Evolutionary conservation across 768 basidiomycete genomes (phyloP), one percentile per base, ranked within the genome.

Genomic region (Amanita jacksonii): DNA sequence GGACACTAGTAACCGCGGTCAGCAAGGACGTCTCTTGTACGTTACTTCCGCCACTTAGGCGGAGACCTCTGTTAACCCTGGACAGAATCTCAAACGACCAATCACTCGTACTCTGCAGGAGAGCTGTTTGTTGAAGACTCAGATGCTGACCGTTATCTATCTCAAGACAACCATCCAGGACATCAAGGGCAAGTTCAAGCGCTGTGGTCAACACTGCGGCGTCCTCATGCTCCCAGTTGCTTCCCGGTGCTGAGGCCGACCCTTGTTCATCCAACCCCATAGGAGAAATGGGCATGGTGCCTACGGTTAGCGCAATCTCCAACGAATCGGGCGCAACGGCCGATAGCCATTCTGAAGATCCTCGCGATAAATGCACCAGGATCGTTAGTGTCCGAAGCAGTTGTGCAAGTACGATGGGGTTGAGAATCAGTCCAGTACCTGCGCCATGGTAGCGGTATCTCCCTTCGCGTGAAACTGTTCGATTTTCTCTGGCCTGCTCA

Each of bases 381-480:
- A 97, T 72, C 2, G 79, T 73, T 12, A 94, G 62, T 3, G 92
- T 83, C 36, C 73, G 68, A 41, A 97, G 60, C 47, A 88, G 80
- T 43, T 85, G 83, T 9, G 81, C 68, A 16, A 98, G 70, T 1
- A 87, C 73, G 44, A 88, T 57, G 2, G 92, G 76, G 47, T 79
- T 85, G 18, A 97, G 70, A 43, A 97, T 72, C 51, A 94, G 74
- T 0, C 86, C 87, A 0, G 87, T 82, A 8, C 88, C 89, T 0
- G 85, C 77, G 1, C 84, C 77, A 12, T 72, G 71, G 54, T 87
- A 89, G 42, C 69, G 69, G 32, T 71, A 59, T 20, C 78, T 57
- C n/a, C 65, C 66, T 20, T 72, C 63, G n/a, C 68, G 68, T 31
- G 71, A 70, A 2, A 74, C 69, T 2, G 82, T 82, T 32, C 86